Evolutionary conservation across 2,329 filamentous ascomycete genomes (phyloP).

Genomic region (Cytospora piceicola): DNA sequence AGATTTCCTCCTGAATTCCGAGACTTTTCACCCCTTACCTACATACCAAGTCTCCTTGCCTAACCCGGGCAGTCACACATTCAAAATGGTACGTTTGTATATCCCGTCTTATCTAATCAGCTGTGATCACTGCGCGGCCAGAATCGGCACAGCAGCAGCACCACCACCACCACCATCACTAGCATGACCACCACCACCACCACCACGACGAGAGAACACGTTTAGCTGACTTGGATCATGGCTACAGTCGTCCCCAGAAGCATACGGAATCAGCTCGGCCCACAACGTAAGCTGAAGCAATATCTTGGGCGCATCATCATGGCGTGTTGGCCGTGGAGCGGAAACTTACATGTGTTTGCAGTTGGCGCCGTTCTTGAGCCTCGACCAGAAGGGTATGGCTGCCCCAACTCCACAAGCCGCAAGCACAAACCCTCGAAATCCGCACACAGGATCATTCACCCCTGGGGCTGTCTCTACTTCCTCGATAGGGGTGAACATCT

Average conservation of each 20-base stretch:
- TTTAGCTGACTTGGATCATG: neutral
- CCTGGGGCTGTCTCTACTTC: neutral
- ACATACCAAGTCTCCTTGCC: neutral
- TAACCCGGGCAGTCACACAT: neutral
- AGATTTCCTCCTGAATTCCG: neutral
- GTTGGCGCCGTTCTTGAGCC: conserved; percentile 1
- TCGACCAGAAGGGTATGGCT: conserved; percentile 1
- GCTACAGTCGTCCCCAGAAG: neutral
- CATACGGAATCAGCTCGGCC: neutral
- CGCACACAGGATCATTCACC: neutral
- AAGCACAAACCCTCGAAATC: neutral
- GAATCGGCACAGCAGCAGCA: neutral
- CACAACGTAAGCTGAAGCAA: conserved; percentile 4
- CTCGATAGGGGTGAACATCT: neutral
- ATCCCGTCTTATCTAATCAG: neutral
- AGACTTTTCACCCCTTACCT: neutral
- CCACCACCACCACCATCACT: neutral
- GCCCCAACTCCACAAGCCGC: neutral
- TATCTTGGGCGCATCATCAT: neutral
- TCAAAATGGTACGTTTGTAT: neutral
- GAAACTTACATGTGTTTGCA: conserved; percentile 2
- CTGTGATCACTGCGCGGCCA: neutral
- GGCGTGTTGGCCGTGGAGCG: conserved; percentile 1
- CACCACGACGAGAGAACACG: neutral
- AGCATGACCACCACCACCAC: neutral